Evolutionary conservation across 768 basidiomycete genomes (phyloP).

Genomic region (Hygrocybe coccinea): DNA sequence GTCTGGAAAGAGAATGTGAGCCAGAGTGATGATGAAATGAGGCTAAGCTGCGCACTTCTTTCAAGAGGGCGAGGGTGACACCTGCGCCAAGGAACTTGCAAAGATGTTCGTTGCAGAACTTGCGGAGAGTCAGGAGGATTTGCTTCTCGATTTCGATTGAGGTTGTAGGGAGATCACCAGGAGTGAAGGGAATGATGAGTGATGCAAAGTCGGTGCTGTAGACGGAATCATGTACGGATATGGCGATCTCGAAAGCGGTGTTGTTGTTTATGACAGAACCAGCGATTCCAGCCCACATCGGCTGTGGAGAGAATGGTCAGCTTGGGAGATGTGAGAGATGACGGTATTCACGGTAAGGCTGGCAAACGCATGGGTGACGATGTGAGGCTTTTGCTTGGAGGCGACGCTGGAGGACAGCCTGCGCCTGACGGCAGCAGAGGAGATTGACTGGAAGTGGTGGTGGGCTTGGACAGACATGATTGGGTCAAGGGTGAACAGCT

Average conservation of each 20-base stretch:
- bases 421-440: conserved; percentile 59
- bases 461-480: conserved; percentile 48
- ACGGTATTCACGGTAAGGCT: conserved; percentile 56
- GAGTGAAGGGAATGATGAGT: conserved; percentile 45
- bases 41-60: conserved; percentile 46
- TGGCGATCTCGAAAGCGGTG: conserved; percentile 62
- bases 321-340: conserved; percentile 15
- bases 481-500: conserved; percentile 14
- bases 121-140: conserved; percentile 59
- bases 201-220: conserved; percentile 79
- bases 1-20: conserved; percentile 36
- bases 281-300: conserved; percentile 85
- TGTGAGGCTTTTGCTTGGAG: conserved; percentile 46
- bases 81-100: conserved; percentile 87
- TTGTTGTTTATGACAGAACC: conserved; percentile 57
- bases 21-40: conserved; percentile 10
- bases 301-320: conserved; percentile 39
- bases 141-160: conserved; percentile 58
- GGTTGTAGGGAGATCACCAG: conserved; percentile 50
- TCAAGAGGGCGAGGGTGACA: conserved; percentile 64
- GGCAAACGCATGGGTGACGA: conserved; percentile 44
- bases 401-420: conserved; percentile 59
- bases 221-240: conserved; percentile 81
- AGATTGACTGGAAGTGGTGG: conserved; percentile 55
- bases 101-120: conserved; percentile 70